phyloP scores from a whole-genome alignment of 2,329 filamentous ascomycete genomes.

The Colletotrichum lini region DNA sequence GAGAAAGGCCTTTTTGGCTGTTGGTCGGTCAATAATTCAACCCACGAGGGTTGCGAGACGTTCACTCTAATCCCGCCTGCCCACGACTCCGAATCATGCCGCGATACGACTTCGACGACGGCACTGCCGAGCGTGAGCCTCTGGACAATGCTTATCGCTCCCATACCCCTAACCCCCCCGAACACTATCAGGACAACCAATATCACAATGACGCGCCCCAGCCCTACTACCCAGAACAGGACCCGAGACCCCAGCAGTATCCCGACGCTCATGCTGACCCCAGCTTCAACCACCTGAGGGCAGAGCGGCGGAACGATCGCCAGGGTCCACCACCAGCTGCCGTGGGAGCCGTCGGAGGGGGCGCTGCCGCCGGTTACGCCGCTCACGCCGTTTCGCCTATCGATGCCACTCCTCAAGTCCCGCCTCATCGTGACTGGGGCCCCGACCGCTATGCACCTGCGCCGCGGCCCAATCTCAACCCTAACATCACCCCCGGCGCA shows the following conservation, averaged over 20 bases:
- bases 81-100: constrained; percentile 44
- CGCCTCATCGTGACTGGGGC: constrained; percentile 35
- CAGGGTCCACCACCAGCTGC: constrained; percentile 45
- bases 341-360: constrained; percentile 44
- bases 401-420: constrained; percentile 23
- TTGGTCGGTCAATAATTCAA: constrained; percentile 18
- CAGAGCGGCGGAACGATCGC: constrained; percentile 53
- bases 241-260: constrained; percentile 23
- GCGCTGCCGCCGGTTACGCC: constrained; percentile 44
- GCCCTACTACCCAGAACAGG: constrained; percentile 26
- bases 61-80: neutral
- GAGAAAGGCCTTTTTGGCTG: constrained; percentile 19
- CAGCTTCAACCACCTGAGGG: constrained; percentile 52
- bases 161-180: constrained; percentile 32
- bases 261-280: constrained; percentile 56
- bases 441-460: constrained; percentile 26
- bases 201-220: constrained; percentile 34
- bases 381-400: constrained; percentile 31
- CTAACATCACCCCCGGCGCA: constrained; percentile 71
- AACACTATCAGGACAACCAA: constrained; percentile 40
- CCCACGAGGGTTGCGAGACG: constrained; percentile 35
- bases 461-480: constrained; percentile 46
- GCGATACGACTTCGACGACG: constrained; percentile 43
- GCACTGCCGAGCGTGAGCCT: constrained; percentile 42
- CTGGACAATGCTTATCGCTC: constrained; percentile 41